Conservation (phyloP, 495 filamentous ascomycete species). For the Penicillium atrosanguineum region DNA sequence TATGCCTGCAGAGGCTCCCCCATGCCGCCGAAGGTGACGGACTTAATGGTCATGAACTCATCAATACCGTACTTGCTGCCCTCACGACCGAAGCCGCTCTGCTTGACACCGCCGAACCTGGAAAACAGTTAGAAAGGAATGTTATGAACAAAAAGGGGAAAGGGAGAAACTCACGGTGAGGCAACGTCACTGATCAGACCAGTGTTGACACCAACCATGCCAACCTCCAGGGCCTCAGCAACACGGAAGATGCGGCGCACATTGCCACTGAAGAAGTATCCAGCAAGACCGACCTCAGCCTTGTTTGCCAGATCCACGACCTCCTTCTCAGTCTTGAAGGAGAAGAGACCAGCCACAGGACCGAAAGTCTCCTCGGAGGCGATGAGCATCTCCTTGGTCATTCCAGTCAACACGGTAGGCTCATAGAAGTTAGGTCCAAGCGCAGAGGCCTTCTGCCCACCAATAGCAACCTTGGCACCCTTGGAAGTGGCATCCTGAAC, state of each 20-base stretch:
- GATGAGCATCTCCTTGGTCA: conserved; percentile 76
- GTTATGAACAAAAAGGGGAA: neutral
- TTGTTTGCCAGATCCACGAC: conserved; percentile 76
- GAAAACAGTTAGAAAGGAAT: conserved; percentile 20
- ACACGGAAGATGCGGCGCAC: conserved; percentile 69
- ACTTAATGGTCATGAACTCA: conserved; percentile 87
- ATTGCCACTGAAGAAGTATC: conserved; percentile 83
- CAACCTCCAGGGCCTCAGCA: conserved; percentile 81
- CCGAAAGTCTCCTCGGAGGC: conserved; percentile 85
- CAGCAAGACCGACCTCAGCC: conserved; percentile 76
- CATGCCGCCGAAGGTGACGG: conserved; percentile 80
- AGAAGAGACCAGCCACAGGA: conserved; percentile 79
- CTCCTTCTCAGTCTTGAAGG: conserved; percentile 79
- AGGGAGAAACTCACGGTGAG: conserved; percentile 50
- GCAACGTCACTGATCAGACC: conserved; percentile 80
- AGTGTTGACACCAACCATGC: conserved; percentile 88
- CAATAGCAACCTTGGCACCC: conserved; percentile 67
- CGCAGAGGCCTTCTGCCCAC: conserved; percentile 63
- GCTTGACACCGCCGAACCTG: conserved; percentile 88
- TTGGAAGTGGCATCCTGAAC: conserved; percentile 73
- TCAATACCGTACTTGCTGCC: conserved; percentile 88
- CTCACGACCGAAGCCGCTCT: conserved; percentile 89
- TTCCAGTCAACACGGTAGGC: conserved; percentile 76
- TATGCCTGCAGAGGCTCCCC: conserved; percentile 50
- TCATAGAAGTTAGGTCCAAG: conserved; percentile 77